Evolutionary conservation across 352 stramenopile species (phyloP).

Genomic region (Phytopythium boreale): DNA sequence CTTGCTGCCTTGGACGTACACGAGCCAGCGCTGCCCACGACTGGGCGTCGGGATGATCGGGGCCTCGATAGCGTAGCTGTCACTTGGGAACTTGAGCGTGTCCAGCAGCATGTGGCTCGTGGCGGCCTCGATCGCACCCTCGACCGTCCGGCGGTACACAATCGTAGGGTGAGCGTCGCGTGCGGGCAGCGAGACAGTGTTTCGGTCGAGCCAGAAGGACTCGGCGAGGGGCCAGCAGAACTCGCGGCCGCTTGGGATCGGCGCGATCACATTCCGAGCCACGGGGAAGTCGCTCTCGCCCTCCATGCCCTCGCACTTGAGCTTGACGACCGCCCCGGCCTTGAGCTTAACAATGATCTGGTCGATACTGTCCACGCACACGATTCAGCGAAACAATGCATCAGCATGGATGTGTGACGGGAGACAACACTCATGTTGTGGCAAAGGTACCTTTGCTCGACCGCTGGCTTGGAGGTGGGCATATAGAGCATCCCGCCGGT

Average conservation of each 20-base stretch:
- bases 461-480: slow-evolving; percentile 71
- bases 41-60: slow-evolving; percentile 53
- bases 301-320: slow-evolving; percentile 61
- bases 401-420: background rate
- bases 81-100: slow-evolving; percentile 84
- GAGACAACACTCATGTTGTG: background rate
- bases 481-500: slow-evolving; percentile 83
- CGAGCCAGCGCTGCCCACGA: slow-evolving; percentile 75
- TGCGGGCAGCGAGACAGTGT: slow-evolving; percentile 65
- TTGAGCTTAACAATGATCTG: slow-evolving; percentile 85
- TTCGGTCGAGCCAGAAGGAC: slow-evolving; percentile 83
- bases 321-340: slow-evolving; percentile 75
- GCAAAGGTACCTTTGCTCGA: slow-evolving; percentile 56
- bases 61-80: slow-evolving; percentile 72
- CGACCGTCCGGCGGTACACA: slow-evolving; percentile 62
- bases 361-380: slow-evolving; percentile 51
- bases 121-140: slow-evolving; percentile 75
- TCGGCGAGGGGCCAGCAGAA: slow-evolving; percentile 83
- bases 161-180: slow-evolving; percentile 77
- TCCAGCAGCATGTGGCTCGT: slow-evolving; percentile 88
- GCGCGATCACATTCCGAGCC: slow-evolving; percentile 67
- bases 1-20: slow-evolving; percentile 81
- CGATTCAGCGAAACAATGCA: background rate
- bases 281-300: slow-evolving; percentile 42
- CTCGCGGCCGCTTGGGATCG: slow-evolving; percentile 72